A percentile compares a stretch with the other conserved stretches of the same genome.
Conservation (phyloP, 1,139 yeast genomes). For the Hansenula lynferdii region DNA sequence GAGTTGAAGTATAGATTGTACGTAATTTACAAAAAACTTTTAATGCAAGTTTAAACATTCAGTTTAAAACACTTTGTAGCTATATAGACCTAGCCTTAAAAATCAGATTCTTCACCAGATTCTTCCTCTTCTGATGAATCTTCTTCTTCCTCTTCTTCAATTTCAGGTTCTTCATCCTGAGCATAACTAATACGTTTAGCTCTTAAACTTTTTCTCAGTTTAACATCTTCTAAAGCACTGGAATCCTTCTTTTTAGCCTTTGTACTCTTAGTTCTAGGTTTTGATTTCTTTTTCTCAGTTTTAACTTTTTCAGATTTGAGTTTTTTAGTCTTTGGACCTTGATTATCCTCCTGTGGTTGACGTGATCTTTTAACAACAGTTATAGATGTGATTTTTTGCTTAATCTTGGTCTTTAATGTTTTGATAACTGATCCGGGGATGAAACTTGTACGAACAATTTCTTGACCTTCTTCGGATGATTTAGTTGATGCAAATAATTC, state of each 20-base stretch:
- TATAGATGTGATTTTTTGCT: conserved; percentile 16
- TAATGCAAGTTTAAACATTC: no score
- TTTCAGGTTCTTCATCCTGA: conserved; percentile 29
- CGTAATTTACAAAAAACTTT: background rate
- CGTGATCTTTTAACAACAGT: conserved; percentile 11
- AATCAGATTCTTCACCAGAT: conserved; percentile 8
- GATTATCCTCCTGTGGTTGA: conserved; percentile 12
- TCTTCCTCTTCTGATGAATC: conserved; percentile 14
- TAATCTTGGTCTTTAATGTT: conserved; percentile 19
- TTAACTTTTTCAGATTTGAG: conserved; percentile 11
- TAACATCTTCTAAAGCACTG: conserved; percentile 18
- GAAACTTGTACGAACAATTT: conserved; percentile 38
- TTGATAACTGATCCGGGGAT: conserved; percentile 37
- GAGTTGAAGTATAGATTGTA: background rate
- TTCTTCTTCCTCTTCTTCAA: conserved; percentile 22
- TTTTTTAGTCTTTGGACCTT: conserved; percentile 21
- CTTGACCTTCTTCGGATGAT: conserved; percentile 29
- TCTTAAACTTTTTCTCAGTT: conserved; percentile 41
- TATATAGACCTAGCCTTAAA: background rate
- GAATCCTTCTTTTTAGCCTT: background rate
- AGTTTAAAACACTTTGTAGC: no score
- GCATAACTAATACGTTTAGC: conserved; percentile 37
- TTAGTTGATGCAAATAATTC: conserved; percentile 61
- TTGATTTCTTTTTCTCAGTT: conserved; percentile 5
- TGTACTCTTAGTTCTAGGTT: no score